phyloP scores from a whole-genome alignment of 2,329 filamentous ascomycete species.

The Aspergillus latus region DNA sequence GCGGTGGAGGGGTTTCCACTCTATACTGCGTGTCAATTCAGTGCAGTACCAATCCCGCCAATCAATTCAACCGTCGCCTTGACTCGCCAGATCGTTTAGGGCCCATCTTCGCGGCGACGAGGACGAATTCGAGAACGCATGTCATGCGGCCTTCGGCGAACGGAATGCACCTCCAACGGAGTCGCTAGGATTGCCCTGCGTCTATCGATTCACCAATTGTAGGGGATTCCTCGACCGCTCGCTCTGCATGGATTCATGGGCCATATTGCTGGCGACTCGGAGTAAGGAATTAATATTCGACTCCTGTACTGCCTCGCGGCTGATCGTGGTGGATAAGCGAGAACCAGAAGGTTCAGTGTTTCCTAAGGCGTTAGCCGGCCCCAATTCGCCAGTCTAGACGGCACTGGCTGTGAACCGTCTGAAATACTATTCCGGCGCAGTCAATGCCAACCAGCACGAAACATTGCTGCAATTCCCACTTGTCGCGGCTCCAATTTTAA shows the following conservation, averaged over 20 bases:
- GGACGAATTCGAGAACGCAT: constrained; percentile 15
- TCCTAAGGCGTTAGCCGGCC: neutral
- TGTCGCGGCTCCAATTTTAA: neutral
- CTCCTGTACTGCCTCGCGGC: constrained; percentile 1
- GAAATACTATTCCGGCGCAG: constrained; percentile 5
- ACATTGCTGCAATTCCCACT: neutral
- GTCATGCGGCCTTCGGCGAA: constrained; percentile 16
- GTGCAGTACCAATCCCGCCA: constrained; percentile 11
- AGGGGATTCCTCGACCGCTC: neutral
- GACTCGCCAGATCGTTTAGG: constrained; percentile 7
- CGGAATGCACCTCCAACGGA: constrained; percentile 11
- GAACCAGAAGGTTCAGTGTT: neutral
- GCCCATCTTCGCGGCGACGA: neutral
- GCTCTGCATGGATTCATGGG: neutral
- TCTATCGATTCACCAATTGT: constrained; percentile 2
- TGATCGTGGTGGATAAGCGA: constrained; percentile 4
- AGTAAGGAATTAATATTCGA: neutral
- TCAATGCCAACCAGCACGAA: neutral
- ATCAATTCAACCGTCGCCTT: constrained; percentile 1
- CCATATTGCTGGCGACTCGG: constrained; percentile 4
- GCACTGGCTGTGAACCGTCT: constrained; percentile 9
- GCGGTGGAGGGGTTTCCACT: constrained; percentile 14
- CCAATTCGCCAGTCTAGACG: constrained; percentile 7
- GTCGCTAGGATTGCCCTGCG: constrained; percentile 2
- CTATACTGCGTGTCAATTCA: constrained; percentile 3